phyloP scores from a whole-genome alignment of 2,329 filamentous ascomycete genomes.

The Penicillium sp. region DNA sequence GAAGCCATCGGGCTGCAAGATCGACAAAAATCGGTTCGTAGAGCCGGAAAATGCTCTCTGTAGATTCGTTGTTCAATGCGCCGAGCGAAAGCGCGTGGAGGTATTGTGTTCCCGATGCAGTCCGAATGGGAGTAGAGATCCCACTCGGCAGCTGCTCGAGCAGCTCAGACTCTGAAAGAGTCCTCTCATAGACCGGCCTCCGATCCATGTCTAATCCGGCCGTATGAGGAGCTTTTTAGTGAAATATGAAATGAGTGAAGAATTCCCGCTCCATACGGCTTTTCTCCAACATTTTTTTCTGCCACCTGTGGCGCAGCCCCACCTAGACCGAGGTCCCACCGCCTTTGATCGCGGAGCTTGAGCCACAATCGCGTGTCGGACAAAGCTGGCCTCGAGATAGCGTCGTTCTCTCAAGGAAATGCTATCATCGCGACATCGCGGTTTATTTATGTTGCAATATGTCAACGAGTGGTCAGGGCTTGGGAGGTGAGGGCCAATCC shows the following conservation, averaged over 20 bases:
- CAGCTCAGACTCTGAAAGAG: slow-evolving; percentile 51
- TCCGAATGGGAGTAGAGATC: slow-evolving; percentile 63
- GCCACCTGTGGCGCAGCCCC: slow-evolving; percentile 31
- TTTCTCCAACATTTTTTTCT: slow-evolving; percentile 34
- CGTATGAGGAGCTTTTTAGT: slow-evolving; percentile 33
- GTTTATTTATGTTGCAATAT: slow-evolving; percentile 26
- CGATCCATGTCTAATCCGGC: slow-evolving; percentile 38
- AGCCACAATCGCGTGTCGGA: slow-evolving; percentile 27
- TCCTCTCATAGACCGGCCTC: slow-evolving; percentile 45
- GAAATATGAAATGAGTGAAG: slow-evolving; percentile 26
- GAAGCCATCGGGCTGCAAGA: slow-evolving; percentile 74
- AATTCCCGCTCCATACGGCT: slow-evolving; percentile 14
- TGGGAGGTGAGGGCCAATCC: slow-evolving; percentile 14
- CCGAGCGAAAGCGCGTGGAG: slow-evolving; percentile 67
- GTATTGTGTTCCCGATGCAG: slow-evolving; percentile 61
- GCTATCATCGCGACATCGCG: slow-evolving; percentile 16
- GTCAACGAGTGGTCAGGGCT: slow-evolving; percentile 24
- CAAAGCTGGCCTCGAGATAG: slow-evolving; percentile 13
- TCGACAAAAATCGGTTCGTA: slow-evolving; percentile 76
- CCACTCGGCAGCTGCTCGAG: slow-evolving; percentile 64
- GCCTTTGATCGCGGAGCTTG: slow-evolving; percentile 24
- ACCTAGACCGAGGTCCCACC: slow-evolving; percentile 7
- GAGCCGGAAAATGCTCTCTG: slow-evolving; percentile 68
- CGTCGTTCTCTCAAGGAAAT: slow-evolving; percentile 13
- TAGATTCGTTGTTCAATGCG: slow-evolving; percentile 66